These are phyloP conservation scores for Luvunga scandens DNA, from an alignment of 345 rosid genomes.

Conservation along the genomic window DNA sequence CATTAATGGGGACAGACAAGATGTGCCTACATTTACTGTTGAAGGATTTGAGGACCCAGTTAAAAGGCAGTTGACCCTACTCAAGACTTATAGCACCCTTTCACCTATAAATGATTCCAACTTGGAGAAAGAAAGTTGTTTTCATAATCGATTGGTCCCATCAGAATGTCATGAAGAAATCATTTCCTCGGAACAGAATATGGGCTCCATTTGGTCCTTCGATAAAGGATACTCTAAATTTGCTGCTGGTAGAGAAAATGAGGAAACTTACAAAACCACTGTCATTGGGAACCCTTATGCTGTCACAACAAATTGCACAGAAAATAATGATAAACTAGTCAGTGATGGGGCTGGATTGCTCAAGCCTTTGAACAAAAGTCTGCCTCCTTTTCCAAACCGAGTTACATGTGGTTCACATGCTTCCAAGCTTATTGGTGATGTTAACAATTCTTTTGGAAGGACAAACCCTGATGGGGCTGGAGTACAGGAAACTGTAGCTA, in stretches of 20 bases:
- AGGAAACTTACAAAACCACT: conserved; percentile 13
- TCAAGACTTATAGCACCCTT: conserved; percentile 41
- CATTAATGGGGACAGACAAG: conserved; percentile 19
- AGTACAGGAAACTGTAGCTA: conserved; percentile 23
- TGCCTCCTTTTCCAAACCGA: conserved; percentile 30
- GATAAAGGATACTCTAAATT: conserved; percentile 18
- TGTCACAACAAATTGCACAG: conserved; percentile 4
- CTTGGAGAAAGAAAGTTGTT: conserved; percentile 14
- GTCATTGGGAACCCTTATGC: conserved; percentile 9
- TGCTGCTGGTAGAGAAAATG: conserved; percentile 12
- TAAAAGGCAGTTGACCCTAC: conserved; percentile 33
- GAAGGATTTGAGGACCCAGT: conserved; percentile 22
- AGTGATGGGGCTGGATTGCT: conserved; percentile 24
- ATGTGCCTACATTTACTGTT: conserved; percentile 13
- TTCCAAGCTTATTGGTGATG: conserved; percentile 25
- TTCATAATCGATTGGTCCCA: conserved; percentile 13
- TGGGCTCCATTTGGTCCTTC: conserved; percentile 7
- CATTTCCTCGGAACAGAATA: conserved; percentile 10
- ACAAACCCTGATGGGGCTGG: conserved; percentile 15
- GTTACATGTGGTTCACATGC: conserved; percentile 24
- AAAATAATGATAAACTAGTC: conserved; percentile 14
- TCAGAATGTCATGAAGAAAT: conserved; percentile 11
- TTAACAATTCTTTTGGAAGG: conserved; percentile 9
- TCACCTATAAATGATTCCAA: conserved; percentile 19
- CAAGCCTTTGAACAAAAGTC: conserved; percentile 22